Evolutionary conservation across 2,329 filamentous ascomycete genomes (phyloP).

Genomic region (Pestalotiopsis sp.): DNA sequence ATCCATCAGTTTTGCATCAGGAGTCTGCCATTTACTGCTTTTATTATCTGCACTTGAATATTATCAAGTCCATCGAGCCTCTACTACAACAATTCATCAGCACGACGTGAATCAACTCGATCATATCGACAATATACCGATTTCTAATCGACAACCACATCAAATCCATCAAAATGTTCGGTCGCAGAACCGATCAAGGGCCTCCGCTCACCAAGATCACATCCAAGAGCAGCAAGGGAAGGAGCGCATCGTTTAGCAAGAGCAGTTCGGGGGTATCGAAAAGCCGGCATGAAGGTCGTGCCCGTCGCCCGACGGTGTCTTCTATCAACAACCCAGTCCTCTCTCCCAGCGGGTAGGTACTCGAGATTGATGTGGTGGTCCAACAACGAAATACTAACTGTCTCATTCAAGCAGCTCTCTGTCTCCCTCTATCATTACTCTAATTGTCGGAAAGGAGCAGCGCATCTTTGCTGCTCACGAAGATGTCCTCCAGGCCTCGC

Average conservation of each 20-base stretch:
- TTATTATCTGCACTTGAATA: not conserved
- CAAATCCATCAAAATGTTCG: constrained; percentile 46
- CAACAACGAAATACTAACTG: constrained; percentile 16
- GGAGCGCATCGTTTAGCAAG: constrained; percentile 58
- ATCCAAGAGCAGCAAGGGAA: constrained; percentile 56
- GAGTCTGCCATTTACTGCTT: not conserved
- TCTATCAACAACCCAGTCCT: constrained; percentile 39
- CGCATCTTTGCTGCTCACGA: constrained; percentile 92
- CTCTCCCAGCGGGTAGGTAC: constrained; percentile 47
- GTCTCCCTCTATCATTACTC: constrained; percentile 74
- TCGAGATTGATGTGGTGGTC: not conserved
- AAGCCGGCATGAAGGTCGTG: constrained; percentile 53
- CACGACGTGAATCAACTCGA: not conserved
- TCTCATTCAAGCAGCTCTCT: constrained; percentile 45
- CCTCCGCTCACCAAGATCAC: constrained; percentile 52
- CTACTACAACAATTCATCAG: not conserved
- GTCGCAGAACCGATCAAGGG: constrained; percentile 46
- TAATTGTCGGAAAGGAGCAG: constrained; percentile 79
- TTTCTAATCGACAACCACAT: constrained; percentile 3
- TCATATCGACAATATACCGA: not conserved
- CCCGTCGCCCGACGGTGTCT: constrained; percentile 52
- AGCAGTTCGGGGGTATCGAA: constrained; percentile 54
- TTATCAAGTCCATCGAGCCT: not conserved
- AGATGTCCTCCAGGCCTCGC: constrained; percentile 76
- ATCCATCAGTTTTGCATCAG: constrained; percentile 7